Evolutionary conservation across 1,284 basidiomycete genomes (phyloP), one percentile per base, ranked within the genome.

Genomic region (Marasmius sp.): DNA sequence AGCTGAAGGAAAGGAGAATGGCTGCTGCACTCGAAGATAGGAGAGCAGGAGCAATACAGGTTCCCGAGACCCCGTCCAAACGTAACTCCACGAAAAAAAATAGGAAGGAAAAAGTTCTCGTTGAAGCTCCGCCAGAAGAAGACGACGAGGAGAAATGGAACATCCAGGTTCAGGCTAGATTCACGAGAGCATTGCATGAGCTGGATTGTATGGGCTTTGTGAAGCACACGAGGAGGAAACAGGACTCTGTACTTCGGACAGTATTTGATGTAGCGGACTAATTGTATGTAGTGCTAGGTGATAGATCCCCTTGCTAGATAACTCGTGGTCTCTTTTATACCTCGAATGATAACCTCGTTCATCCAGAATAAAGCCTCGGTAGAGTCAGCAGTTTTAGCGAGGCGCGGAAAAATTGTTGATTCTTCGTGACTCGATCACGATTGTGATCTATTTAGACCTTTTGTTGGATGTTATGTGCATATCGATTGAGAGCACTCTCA

Each of bases 141-240:
- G 72, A 73, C 6, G 77, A 77, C 16, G 70, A 72, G 12, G 85
- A 85, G 64, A 74, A 75, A 65, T 88, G 86, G 85, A 80, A 79
- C 64, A 63, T 83, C 61, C 83, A 90, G 66, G 79, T 87, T 22
- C 91, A 93, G 69, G 89, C 88, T 41, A 79, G 92, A 27, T 93
- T 93, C 71, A 82, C 92, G 59, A 81, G 88, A 18, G 84, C 88
- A 9, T 70, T 92, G 69, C 92, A 93, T 64, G 91, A 93, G 68
- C 80, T 93, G 22, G 91, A 93, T 68, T 87, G 86, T 66, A 71
- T 92, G 59, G 92, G 92, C 8, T 84, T 93, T 68, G 74, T 93
- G 68, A 91, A 90, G 70, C 89, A 91, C 66, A 92, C 89, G 1
- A 85, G 86, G 43, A 77, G 91, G 62, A 92, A 91, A 71, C 81